Conservation (phyloP, 257 asterid species). For the Petunia secreta region DNA sequence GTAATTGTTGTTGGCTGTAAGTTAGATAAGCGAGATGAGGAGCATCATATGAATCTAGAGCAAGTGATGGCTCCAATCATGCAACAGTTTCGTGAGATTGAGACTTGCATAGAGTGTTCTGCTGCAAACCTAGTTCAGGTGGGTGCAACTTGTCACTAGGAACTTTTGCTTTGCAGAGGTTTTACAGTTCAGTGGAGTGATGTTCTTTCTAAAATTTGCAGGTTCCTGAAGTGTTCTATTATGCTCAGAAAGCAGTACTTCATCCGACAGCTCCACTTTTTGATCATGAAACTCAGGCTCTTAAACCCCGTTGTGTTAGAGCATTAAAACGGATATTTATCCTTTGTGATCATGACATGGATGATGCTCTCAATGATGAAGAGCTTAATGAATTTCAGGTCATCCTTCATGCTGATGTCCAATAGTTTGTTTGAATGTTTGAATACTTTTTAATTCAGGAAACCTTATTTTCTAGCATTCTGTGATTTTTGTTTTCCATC, state of each 20-base stretch:
- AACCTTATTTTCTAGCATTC: constrained; percentile 21
- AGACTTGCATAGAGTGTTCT: constrained; percentile 94
- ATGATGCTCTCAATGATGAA: constrained; percentile 79
- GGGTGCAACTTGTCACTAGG: constrained; percentile 29
- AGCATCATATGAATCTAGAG: constrained; percentile 64
- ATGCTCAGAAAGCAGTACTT: constrained; percentile 95
- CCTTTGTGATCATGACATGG: constrained; percentile 95
- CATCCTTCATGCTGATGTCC: constrained; percentile 25
- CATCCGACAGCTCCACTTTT: constrained; percentile 96
- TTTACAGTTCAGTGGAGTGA: constrained; percentile 28
- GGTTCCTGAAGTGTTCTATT: constrained; percentile 93
- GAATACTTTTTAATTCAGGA: constrained; percentile 7
- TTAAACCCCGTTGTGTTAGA: constrained; percentile 86
- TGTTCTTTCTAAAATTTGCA: constrained; percentile 34
- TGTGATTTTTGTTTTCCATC: constrained; percentile 22
- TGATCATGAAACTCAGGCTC: constrained; percentile 84
- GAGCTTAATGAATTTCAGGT: constrained; percentile 98
- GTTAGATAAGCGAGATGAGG: constrained; percentile 80
- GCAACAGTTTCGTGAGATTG: constrained; percentile 95
- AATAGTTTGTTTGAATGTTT: not conserved
- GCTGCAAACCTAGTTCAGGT: constrained; percentile 92
- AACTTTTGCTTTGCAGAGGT: constrained; percentile 22
- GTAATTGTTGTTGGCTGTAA: constrained; percentile 95
- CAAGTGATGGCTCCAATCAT: constrained; percentile 78
- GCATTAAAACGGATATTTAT: constrained; percentile 85